phyloP scores from a whole-genome alignment of 805 yeast species.

The Wickerhamomyces mucosus region DNA sequence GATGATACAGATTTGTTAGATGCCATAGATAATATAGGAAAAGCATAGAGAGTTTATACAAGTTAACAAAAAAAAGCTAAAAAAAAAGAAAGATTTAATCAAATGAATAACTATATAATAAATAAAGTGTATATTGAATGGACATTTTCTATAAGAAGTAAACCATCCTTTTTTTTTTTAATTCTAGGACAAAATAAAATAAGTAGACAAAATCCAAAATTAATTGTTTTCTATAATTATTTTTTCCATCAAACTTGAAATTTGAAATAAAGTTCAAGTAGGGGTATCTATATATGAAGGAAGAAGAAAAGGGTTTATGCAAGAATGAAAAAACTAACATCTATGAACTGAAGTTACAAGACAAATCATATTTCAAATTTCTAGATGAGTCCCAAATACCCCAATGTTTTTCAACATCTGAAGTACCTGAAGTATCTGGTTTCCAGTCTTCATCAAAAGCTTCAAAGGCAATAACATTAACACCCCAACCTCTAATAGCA shows the following conservation, averaged over 20 bases:
- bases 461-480: slow-evolving; percentile 87
- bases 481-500: slow-evolving; percentile 93
- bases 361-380: slow-evolving; percentile 35
- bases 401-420: slow-evolving; percentile 90
- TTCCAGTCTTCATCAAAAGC: slow-evolving; percentile 96
- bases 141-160: too few species aligned
- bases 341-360: slow-evolving; percentile 35
- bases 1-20: slow-evolving; percentile 27
- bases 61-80: background rate
- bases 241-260: too few species aligned
- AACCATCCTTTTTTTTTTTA: too few species aligned
- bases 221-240: too few species aligned
- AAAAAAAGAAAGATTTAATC: background rate
- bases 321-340: too few species aligned
- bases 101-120: too few species aligned
- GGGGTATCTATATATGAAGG: too few species aligned
- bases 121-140: too few species aligned
- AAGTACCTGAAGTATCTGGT: slow-evolving; percentile 79
- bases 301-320: too few species aligned
- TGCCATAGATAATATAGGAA: slow-evolving; percentile 32
- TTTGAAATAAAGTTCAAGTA: too few species aligned
- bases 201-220: too few species aligned
- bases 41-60: slow-evolving; percentile 8
- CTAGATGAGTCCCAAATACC: slow-evolving; percentile 66
- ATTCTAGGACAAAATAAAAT: too few species aligned